Base-by-base conservation (phyloP, 2,329 filamentous ascomycete species). In the Cladophialophora exuberans region DNA sequence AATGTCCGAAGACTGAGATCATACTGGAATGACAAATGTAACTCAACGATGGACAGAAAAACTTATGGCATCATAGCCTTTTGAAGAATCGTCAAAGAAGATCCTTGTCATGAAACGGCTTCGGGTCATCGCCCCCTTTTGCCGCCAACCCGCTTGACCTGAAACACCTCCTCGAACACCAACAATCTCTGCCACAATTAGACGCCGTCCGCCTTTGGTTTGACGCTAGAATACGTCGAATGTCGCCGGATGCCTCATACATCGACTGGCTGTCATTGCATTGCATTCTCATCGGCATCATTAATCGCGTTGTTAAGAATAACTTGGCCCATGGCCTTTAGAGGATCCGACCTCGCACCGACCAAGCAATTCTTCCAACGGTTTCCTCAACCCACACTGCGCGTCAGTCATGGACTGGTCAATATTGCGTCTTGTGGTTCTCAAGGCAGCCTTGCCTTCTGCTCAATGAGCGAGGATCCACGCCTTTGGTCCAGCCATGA, bases 231-330 rank as follows among this genome's bases (percentile, higher is more conserved):
- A 17, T 11, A 1, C 30, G 47, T 59, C 48, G 47, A 59, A 48
- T 20, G 30, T 55, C 26, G 42, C 25, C 31, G 48, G 20, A 30
- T 35, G 7, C 4, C 10, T 9, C 5, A 13, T 6, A 17, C 11
- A 42, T 59, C 17, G 42, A 49, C 53, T 59, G 56, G 56, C 43
- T 45, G 36, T 56, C 38, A 25, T 39, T 30, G 48, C 46, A 44
- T 20, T 25, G 53, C 22, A 11, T 31, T 13, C 1, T 4, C 39
- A 10, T 10, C 28, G 33, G 39, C 45, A 15, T 31, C 31, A 26
- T 48, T 45, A 30, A 22, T 20, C 54, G 38, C 49, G 39, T 22
- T n/a, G 44, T 41, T 17, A 58, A 51, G 26, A 54, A 55, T 59
- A 59, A 52, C 36, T 41, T 33, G 18, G 20, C 33, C n/a, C 33